Base-by-base conservation (phyloP, 2,329 filamentous ascomycete species). In the Claviceps purpurea region DNA sequence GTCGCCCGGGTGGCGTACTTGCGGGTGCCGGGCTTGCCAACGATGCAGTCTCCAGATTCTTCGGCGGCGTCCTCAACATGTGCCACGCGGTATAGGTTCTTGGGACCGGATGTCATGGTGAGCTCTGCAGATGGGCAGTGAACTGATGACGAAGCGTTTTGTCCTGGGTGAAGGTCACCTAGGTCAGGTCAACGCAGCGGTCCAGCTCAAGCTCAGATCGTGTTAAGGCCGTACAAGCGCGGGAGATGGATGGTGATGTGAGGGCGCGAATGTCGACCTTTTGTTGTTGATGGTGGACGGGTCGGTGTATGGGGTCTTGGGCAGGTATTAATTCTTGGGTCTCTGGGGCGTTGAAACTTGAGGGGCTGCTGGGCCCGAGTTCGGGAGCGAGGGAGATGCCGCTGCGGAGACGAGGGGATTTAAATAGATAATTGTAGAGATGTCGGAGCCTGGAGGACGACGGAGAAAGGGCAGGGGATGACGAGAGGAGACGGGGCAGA, bases 31-130 rank as follows among this genome's bases (percentile, higher is more conserved):
- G 61, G 62, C 20, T 68, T 68, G 45, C 69, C 70, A 56, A 65
- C 65, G 42, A 70, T 62, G 39, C 68, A 63, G 51, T 71, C 72
- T 42, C 69, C 73, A 13, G 68, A 65, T 49, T 78, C 75, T 58
- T 78, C 73, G 47, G 67, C 73, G 52, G 55, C 56, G 39, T 78
- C 77, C 62, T 79, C 71, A 53, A 76, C 68, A 61, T 71, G 72
- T 53, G 71, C 70, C 51, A 72, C 65, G 58, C 65, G 57, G 47
- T 62, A 59, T 54, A 54, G 57, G 49, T 55, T 58, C 57, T 64
- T 62, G 59, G 56, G 57, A 59, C 61, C 61, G 40, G 47, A 50
- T 52, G 73, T 66, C 74, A 78, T 78, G 61, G 61, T 65, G 63
- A 57, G 55, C 47, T 55, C 20, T 34, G 47, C 43, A 38, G 43